Conservation (phyloP, 805 yeast genomes). For the Ogataea paradorogensis region DNA sequence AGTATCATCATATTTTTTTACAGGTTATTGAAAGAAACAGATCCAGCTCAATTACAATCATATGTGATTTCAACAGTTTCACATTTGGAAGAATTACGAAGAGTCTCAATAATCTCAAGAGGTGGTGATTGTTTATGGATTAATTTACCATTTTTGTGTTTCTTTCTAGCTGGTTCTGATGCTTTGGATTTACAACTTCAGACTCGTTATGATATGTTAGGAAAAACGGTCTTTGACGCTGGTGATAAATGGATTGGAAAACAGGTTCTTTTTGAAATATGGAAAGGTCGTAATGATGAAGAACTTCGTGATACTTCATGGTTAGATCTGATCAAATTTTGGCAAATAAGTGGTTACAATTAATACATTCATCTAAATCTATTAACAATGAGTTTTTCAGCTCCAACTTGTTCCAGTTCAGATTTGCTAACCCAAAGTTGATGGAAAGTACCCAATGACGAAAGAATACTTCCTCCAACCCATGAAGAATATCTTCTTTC, state of each 20-base stretch:
- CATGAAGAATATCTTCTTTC: constrained; percentile 83
- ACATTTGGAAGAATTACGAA: constrained; percentile 34
- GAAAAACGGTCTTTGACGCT: constrained; percentile 33
- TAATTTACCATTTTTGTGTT: constrained; percentile 47
- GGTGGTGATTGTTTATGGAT: constrained; percentile 27
- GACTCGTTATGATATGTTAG: constrained; percentile 31
- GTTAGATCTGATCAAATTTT: constrained; percentile 52
- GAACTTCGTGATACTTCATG: constrained; percentile 39
- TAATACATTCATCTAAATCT: constrained; percentile 62
- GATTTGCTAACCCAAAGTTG: constrained; percentile 89
- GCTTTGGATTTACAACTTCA: constrained; percentile 33
- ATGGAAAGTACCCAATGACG: constrained; percentile 90
- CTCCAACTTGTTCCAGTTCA: constrained; percentile 87
- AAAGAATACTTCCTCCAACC: constrained; percentile 89
- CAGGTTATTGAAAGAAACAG: constrained; percentile 43
- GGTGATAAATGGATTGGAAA: constrained; percentile 53
- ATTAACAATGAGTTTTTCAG: constrained; percentile 72
- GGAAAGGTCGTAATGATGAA: constrained; percentile 40
- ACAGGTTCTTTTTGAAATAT: constrained; percentile 50
- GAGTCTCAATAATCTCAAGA: constrained; percentile 19
- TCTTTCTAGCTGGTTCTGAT: constrained; percentile 44
- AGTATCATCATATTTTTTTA: constrained; percentile 43
- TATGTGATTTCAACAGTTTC: constrained; percentile 35
- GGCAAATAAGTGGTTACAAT: constrained; percentile 42
- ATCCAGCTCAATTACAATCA: constrained; percentile 35